A percentile compares a stretch with the other conserved stretches of the same genome.
Conservation (phyloP, 306 rosid species). For the Quillaja saponaria region DNA sequence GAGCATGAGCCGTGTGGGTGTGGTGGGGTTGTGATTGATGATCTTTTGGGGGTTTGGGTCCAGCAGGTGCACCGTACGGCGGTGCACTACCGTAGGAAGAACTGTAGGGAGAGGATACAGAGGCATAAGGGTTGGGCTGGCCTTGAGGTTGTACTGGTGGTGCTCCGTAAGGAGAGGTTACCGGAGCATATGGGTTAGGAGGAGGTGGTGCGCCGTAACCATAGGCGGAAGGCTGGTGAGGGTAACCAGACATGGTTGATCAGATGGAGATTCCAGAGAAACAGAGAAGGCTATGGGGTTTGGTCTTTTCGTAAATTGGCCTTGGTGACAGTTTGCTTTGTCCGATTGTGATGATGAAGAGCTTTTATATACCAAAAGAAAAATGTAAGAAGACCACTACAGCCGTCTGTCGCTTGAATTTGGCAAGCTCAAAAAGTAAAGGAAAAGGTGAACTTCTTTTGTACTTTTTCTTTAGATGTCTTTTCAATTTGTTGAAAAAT, state of each 20-base stretch:
- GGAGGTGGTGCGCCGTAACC: constrained; percentile 46
- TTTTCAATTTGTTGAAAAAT: too few species aligned
- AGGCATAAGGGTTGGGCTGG: constrained; percentile 12
- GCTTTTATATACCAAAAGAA: too few species aligned
- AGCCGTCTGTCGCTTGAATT: too few species aligned
- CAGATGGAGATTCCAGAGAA: neutral
- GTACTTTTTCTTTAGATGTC: too few species aligned
- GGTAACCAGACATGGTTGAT: constrained; percentile 55
- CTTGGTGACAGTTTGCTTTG: too few species aligned
- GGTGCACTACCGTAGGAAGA: constrained; percentile 28
- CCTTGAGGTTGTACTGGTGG: constrained; percentile 17
- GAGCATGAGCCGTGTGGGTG: constrained; percentile 4
- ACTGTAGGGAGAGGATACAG: constrained; percentile 35
- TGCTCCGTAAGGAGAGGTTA: constrained; percentile 38
- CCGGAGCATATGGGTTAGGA: constrained; percentile 28
- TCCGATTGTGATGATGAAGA: too few species aligned
- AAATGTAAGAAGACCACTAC: too few species aligned
- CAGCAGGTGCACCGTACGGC: constrained; percentile 23
- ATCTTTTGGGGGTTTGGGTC: constrained; percentile 47
- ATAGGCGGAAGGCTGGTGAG: constrained; percentile 41
- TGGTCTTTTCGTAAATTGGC: too few species aligned
- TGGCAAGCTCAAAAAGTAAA: too few species aligned
- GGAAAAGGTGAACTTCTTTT: too few species aligned
- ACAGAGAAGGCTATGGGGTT: too few species aligned
- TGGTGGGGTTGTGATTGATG: constrained; percentile 33